These are phyloP conservation scores for Cytospora schulzeri DNA, from an alignment of 2,329 filamentous ascomycete species.

Conservation along the genomic window DNA sequence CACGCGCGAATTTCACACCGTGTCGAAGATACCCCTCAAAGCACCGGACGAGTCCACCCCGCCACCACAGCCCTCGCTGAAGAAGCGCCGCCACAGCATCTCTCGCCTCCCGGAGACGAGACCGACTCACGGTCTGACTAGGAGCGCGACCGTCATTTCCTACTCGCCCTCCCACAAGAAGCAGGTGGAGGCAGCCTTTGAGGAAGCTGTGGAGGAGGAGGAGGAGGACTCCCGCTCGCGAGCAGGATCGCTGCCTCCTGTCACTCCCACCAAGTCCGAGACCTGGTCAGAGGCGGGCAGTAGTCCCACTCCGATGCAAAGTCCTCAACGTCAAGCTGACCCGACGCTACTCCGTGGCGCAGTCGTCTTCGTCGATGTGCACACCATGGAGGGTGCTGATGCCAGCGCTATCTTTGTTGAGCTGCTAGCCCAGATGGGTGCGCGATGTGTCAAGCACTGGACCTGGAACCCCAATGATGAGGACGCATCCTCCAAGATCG, in stretches of 20 bases:
- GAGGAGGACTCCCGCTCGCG: conserved; percentile 29
- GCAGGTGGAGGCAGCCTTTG: conserved; percentile 34
- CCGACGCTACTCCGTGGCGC: conserved; percentile 65
- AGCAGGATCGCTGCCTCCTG: conserved; percentile 35
- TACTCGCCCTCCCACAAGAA: conserved; percentile 54
- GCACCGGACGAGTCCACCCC: conserved; percentile 62
- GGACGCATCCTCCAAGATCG: conserved; percentile 52
- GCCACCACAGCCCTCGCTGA: conserved; percentile 41
- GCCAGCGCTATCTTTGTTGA: conserved; percentile 81
- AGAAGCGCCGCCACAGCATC: conserved; percentile 54
- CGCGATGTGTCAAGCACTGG: conserved; percentile 76
- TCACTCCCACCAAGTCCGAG: conserved; percentile 52
- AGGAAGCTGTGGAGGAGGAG: conserved; percentile 30
- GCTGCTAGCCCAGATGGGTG: conserved; percentile 78
- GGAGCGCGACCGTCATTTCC: conserved; percentile 56
- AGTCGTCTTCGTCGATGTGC: conserved; percentile 81
- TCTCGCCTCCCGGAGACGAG: conserved; percentile 50
- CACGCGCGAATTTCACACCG: conserved; percentile 67
- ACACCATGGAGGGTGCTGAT: conserved; percentile 79
- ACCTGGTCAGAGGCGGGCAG: conserved; percentile 53
- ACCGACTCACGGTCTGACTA: conserved; percentile 43
- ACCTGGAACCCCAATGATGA: conserved; percentile 64
- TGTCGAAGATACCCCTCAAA: conserved; percentile 77
- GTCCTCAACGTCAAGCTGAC: conserved; percentile 57
- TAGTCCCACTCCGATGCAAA: conserved; percentile 53